A percentile compares a stretch with the other conserved stretches of the same genome.
Evolutionary conservation across 129 eudicot genomes (phyloP).

Genomic region (Pittosporum tobira): DNA sequence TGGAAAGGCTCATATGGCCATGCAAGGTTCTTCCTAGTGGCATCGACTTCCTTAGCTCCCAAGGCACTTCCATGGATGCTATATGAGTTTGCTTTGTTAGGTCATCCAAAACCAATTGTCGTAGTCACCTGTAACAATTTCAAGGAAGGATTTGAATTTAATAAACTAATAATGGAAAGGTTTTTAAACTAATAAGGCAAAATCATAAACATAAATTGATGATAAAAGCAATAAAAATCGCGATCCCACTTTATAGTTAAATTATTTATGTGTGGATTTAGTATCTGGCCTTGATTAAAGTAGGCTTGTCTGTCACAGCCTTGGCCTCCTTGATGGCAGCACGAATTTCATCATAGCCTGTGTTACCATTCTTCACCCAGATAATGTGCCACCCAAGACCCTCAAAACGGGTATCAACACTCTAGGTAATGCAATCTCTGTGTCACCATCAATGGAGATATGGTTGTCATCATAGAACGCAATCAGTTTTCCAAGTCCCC

Average conservation of each 20-base stretch:
- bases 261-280: background rate
- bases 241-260: background rate
- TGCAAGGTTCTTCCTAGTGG: conserved; percentile 81
- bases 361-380: conserved; percentile 97
- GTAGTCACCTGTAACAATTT: conserved; percentile 64
- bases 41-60: conserved; percentile 96
- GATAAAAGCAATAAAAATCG: too few relatives aligned
- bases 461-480: conserved; percentile 96
- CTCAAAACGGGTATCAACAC: conserved; percentile 77
- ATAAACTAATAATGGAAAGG: too few relatives aligned
- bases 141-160: background rate
- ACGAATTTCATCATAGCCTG: conserved; percentile 92
- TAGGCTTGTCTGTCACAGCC: conserved; percentile 85
- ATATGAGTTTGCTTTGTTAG: conserved; percentile 94
- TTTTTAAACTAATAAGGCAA: background rate
- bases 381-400: conserved; percentile 96
- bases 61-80: conserved; percentile 87
- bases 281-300: conserved; percentile 70
- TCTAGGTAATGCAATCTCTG: conserved; percentile 92
- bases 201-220: background rate
- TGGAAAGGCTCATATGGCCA: conserved; percentile 99
- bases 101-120: conserved; percentile 90
- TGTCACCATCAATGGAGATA: conserved; percentile 92
- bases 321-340: conserved; percentile 96
- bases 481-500: conserved; percentile 98